Evolutionary conservation across 805 yeast species (phyloP).

Genomic region (Ogataea nonfermentans): DNA sequence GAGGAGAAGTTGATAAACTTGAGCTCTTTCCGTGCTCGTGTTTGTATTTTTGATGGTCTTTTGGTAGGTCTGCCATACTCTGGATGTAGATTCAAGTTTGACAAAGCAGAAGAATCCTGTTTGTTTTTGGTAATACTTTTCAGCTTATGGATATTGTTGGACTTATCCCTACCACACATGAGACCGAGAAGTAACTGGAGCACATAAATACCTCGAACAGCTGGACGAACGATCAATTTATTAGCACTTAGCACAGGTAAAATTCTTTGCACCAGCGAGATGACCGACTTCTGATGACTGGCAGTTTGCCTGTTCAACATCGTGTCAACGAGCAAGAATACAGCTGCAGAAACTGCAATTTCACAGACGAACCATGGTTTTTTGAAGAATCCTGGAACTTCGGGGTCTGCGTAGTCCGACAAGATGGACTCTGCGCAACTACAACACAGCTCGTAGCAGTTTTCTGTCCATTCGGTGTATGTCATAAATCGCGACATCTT

Average conservation of each 20-base stretch:
- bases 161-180: slow-evolving; percentile 17
- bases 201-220: slow-evolving; percentile 31
- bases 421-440: slow-evolving; percentile 23
- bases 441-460: slow-evolving; percentile 24
- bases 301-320: slow-evolving; percentile 24
- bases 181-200: slow-evolving; percentile 25
- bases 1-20: slow-evolving; percentile 14
- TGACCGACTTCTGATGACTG: slow-evolving; percentile 18
- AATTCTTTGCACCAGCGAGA: slow-evolving; percentile 16
- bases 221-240: slow-evolving; percentile 28
- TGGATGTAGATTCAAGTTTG: no score
- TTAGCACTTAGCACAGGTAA: slow-evolving; percentile 25
- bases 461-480: slow-evolving; percentile 24
- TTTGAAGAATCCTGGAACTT: slow-evolving; percentile 21
- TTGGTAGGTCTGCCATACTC: not conserved
- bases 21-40: slow-evolving; percentile 3
- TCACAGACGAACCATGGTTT: slow-evolving; percentile 27
- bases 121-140: slow-evolving; percentile 11
- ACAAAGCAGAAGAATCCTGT: not conserved
- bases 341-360: slow-evolving; percentile 27
- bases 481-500: slow-evolving; percentile 30
- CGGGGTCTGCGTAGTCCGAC: slow-evolving; percentile 14
- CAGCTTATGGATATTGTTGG: slow-evolving; percentile 7
- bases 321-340: slow-evolving; percentile 31
- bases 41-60: slow-evolving; percentile 1